A percentile compares a stretch with the other conserved stretches of the same genome.
Evolutionary conservation across 2,329 filamentous ascomycete genomes (phyloP).

Genomic region (Chrysoporthe austroafricana): DNA sequence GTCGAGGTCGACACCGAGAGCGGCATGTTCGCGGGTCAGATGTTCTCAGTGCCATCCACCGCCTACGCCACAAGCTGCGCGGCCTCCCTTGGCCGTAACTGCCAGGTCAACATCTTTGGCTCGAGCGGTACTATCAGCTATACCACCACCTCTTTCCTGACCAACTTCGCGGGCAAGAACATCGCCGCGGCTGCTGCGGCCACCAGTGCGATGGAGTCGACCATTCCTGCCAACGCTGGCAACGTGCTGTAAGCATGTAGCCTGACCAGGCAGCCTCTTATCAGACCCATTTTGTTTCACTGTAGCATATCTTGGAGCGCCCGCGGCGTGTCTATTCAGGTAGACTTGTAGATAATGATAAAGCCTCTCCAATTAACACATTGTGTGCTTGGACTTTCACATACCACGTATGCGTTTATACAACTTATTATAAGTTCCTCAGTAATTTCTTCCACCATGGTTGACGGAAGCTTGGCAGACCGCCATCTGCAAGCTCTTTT

Average conservation of each 20-base stretch:
- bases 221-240: slow-evolving; percentile 22
- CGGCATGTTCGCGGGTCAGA: slow-evolving; percentile 28
- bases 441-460: slow-evolving; percentile 50
- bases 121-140: slow-evolving; percentile 19
- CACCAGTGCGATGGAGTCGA: slow-evolving; percentile 17
- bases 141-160: slow-evolving; percentile 25
- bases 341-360: no score
- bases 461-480: slow-evolving; percentile 31
- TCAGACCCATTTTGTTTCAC: no score
- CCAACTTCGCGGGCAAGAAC: slow-evolving; percentile 30
- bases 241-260: slow-evolving; percentile 19
- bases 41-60: slow-evolving; percentile 33
- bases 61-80: slow-evolving; percentile 46
- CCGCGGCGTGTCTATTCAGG: no score
- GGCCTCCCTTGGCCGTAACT: slow-evolving; percentile 50
- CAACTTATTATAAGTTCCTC: slow-evolving; percentile 43
- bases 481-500: slow-evolving; percentile 38
- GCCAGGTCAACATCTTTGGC: slow-evolving; percentile 49
- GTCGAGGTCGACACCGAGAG: slow-evolving; percentile 42
- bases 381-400: background rate
- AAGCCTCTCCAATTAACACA: no score
- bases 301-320: no score
- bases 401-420: background rate
- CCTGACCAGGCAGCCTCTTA: no score
- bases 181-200: slow-evolving; percentile 24